Base-by-base conservation (phyloP, 2,329 filamentous ascomycete genomes). In the Fusarium sp. region DNA sequence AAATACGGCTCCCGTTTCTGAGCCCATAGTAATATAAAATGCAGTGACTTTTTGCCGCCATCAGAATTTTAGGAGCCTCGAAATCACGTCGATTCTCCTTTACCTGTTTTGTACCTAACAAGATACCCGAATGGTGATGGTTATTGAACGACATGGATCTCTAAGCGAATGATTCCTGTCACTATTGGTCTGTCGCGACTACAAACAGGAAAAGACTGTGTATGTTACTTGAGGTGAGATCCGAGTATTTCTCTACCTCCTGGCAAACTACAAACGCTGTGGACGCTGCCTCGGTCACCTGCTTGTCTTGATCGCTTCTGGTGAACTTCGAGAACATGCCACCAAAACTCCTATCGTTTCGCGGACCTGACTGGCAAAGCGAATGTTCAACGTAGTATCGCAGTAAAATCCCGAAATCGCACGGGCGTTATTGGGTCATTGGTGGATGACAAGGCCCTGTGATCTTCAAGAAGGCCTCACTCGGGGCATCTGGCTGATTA, bases 381-480 rank as follows among this genome's bases (percentile, higher is more conserved):
- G n/a, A 40, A 45, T 27, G 51, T 40, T 35, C 7, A 41, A 51
- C 35, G 40, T 47, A 33, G 20, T 15, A 58, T 42, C 33, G 8
- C 11, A 33, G n/a, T 37, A 51, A 43, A 58, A 40, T n/a, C 14
- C 45, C 59, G 29, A 58, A 58, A 45, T 46, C 21, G 41, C 20
- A 37, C 39, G 29, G 41, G 11, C 33, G 35, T 37, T 37, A 10
- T 47, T 56, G 21, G 36, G 33, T 13, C 11, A 21, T 18, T n/a
- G n/a, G n/a, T n/a, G 6, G 18, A 21, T 27, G 15, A 21, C 21
- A 48, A 35, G 21, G 17, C 21, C 17, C 6, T 23, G 11, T 37
- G 10, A 20, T 21, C 17, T 25, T 21, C 18, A 31, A 39, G n/a
- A 14, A 9, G 29, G 14, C 33, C 35, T 23, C 31, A 55, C 14